Base-by-base conservation (phyloP, 1,139 yeast species). In the Blastobotrys persicus region DNA sequence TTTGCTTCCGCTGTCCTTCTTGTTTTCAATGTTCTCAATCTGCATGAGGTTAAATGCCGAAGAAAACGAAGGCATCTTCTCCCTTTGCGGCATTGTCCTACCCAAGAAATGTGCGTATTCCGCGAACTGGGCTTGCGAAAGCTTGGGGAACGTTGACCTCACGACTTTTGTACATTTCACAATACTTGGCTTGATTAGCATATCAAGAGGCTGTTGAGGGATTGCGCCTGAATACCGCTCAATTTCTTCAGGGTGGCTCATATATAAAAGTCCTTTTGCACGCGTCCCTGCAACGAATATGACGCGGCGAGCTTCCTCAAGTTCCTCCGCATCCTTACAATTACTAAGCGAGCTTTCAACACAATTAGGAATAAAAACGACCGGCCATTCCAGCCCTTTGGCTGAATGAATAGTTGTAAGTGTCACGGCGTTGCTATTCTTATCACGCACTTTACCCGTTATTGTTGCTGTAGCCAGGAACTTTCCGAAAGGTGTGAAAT, bases 341-440 rank as follows among this genome's bases (percentile, higher is more conserved):
- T 49, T 44, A 3, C 61, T 67, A 2, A 63, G 64, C 1, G 68
- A 70, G 2, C 68, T 67, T 59, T 57, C 20, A 74, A 63, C 71
- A 72, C 31, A 55, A 32, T 52, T 47, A 75, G 78, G 20, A 11
- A 88, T 77, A 62, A 88, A 87, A 0, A 92, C 97, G 4, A 86
- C 79, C 0, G 95, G 92, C 98, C 98, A 92, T 65, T 92, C 98
- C 3, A 89, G 72, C 1, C 98, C 98, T 63, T 92, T 92, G 1
- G 98, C 81, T 0, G 91, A 88, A 65, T 92, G 98, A 12, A 92
- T 85, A 0, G 98, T 92, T 0, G 91, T 83, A 1, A 80, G 65
- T 0, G 76, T 67, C 1, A 78, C 74, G 14, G 59, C 58, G 11
- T 50, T 52, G 3, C 48, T 47, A 18, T 50, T 50, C n/a, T 51